These are phyloP conservation scores for Leucosporidium creatinivorum DNA, from an alignment of 768 basidiomycete genomes.

Conservation along the genomic window DNA sequence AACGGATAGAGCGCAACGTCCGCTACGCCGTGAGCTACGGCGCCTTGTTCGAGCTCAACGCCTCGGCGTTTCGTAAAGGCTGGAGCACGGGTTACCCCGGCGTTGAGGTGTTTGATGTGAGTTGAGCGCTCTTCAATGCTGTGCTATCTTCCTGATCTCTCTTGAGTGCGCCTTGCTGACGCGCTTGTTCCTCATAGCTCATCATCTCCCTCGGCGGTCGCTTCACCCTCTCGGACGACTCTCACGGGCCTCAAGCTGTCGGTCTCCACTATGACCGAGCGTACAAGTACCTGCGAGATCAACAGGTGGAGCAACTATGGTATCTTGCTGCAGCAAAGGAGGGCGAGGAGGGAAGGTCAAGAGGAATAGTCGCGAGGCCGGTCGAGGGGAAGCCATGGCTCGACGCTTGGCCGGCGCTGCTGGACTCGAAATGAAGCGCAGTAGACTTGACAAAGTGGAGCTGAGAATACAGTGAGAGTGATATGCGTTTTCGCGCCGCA, in stretches of 20 bases:
- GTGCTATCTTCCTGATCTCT: too few relatives aligned
- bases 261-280: slow-evolving; percentile 73
- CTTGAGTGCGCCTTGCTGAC: neutral
- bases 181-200: slow-evolving; percentile 47
- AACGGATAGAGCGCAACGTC: slow-evolving; percentile 67
- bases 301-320: slow-evolving; percentile 47
- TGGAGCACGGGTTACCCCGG: slow-evolving; percentile 83
- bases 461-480: too few relatives aligned
- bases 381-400: slow-evolving; percentile 5
- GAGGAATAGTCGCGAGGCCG: neutral
- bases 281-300: slow-evolving; percentile 55
- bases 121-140: slow-evolving; percentile 34
- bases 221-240: slow-evolving; percentile 87
- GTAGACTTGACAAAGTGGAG: too few relatives aligned
- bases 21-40: slow-evolving; percentile 66
- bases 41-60: slow-evolving; percentile 85
- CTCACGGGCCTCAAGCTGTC: slow-evolving; percentile 80
- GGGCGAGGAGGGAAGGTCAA: neutral
- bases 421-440: neutral
- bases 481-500: too few relatives aligned
- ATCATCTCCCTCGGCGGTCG: slow-evolving; percentile 63
- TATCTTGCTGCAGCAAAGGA: slow-evolving; percentile 35
- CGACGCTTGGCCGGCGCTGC: slow-evolving; percentile 3
- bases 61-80: slow-evolving; percentile 84
- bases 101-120: slow-evolving; percentile 64